Conservation (phyloP, 169 alveolate species). For the Perkinsus olseni region DNA sequence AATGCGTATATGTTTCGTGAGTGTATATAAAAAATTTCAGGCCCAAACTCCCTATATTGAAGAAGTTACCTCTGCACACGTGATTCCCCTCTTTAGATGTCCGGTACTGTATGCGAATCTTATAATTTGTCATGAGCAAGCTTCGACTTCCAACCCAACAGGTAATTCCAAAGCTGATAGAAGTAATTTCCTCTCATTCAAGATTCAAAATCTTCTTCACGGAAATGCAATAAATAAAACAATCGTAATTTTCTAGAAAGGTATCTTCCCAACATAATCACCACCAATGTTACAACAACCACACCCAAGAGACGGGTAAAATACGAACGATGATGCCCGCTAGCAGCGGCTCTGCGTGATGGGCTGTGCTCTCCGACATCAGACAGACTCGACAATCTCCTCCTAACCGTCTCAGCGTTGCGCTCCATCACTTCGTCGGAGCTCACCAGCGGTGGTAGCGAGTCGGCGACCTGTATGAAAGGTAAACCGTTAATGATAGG, state of each 20-base stretch:
- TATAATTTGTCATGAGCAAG: too few species aligned
- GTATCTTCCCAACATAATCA: background rate
- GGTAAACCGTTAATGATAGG: too few species aligned
- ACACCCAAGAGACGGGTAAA: background rate
- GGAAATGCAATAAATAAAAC: background rate
- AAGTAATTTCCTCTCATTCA: too few species aligned
- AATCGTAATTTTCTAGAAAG: background rate
- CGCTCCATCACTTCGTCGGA: background rate
- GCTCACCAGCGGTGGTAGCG: background rate
- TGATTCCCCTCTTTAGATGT: background rate
- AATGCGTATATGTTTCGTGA: background rate
- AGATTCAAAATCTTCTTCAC: background rate
- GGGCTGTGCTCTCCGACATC: background rate
- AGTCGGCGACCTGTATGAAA: too few species aligned
- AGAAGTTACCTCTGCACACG: background rate
- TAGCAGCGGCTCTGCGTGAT: background rate
- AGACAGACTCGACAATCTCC: background rate
- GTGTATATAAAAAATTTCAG: background rate
- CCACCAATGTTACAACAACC: background rate
- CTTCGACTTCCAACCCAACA: too few species aligned
- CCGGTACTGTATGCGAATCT: too few species aligned
- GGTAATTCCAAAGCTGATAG: too few species aligned
- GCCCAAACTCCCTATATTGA: background rate
- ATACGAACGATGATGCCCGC: background rate
- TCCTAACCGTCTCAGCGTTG: background rate